Evolutionary conservation across 2,329 filamentous ascomycete genomes (phyloP).

Genomic region (Exophiala oligosperma): DNA sequence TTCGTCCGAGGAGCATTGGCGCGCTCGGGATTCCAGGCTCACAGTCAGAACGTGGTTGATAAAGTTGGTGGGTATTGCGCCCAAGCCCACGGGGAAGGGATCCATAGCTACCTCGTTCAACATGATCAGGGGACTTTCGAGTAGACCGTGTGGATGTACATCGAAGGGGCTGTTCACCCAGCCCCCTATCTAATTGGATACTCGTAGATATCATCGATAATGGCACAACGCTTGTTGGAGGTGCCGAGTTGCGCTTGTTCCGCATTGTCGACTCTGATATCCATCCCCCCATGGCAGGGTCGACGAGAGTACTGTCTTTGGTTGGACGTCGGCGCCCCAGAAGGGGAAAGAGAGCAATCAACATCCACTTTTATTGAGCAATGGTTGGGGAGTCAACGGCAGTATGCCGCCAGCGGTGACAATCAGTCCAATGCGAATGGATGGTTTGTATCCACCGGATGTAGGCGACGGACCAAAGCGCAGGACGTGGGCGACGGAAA

Average conservation of each 20-base stretch:
- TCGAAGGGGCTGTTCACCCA: not conserved
- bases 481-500: slow-evolving; percentile 1
- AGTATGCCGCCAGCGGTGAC: not conserved
- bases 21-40: too few species aligned
- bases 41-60: too few species aligned
- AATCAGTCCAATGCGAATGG: not conserved
- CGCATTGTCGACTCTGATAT: not conserved
- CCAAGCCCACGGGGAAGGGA: not conserved
- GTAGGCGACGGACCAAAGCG: not conserved
- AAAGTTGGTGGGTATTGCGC: not conserved
- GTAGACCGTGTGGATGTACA: too few species aligned
- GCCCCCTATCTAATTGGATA: not conserved
- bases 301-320: not conserved
- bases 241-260: too few species aligned
- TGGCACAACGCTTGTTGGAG: too few species aligned
- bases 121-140: too few species aligned
- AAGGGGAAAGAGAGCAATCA: not conserved
- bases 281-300: not conserved
- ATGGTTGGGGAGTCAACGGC: not conserved
- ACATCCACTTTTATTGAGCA: not conserved
- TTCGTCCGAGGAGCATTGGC: too few species aligned
- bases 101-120: too few species aligned
- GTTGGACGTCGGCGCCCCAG: not conserved
- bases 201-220: not conserved
- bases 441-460: not conserved